phyloP scores from a whole-genome alignment of 2,329 filamentous ascomycete species.

The Colletotrichum tanaceti region DNA sequence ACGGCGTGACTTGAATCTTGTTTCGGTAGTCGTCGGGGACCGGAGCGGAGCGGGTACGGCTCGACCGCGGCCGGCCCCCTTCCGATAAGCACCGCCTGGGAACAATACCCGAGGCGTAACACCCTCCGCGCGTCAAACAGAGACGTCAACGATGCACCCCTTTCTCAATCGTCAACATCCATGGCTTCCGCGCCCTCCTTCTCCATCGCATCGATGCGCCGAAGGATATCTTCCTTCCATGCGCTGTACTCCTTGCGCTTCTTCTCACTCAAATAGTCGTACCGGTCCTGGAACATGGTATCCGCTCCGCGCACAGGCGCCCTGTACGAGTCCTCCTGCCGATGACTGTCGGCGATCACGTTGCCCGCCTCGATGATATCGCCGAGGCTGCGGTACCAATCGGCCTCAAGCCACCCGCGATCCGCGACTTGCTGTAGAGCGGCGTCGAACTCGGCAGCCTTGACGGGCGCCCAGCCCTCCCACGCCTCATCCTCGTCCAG shows the following conservation, averaged over 20 bases:
- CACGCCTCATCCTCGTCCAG: conserved; percentile 62
- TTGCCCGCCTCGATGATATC: conserved; percentile 60
- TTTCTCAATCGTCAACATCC: conserved; percentile 48
- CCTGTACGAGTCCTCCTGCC: conserved; percentile 47
- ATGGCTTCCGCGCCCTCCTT: conserved; percentile 47
- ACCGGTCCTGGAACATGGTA: conserved; percentile 81
- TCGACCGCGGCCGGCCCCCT: background rate
- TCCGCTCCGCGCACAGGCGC: conserved; percentile 63
- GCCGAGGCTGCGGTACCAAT: conserved; percentile 72
- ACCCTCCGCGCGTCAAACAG: background rate
- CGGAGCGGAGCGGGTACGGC: background rate
- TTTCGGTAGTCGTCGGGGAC: background rate
- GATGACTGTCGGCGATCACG: conserved; percentile 25
- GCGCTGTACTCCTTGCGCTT: conserved; percentile 68
- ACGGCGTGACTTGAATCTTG: background rate
- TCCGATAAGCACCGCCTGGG: background rate
- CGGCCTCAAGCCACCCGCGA: conserved; percentile 66
- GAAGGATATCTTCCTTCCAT: conserved; percentile 74
- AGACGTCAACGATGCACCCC: background rate
- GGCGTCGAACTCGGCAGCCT: conserved; percentile 67
- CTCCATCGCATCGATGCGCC: conserved; percentile 64
- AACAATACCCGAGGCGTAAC: background rate
- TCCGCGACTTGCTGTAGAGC: conserved; percentile 71
- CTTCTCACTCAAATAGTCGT: conserved; percentile 76
- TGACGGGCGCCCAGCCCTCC: conserved; percentile 64